Evolutionary conservation across 345 rosid species (phyloP).

Genomic region (Nasturtium officinale): DNA sequence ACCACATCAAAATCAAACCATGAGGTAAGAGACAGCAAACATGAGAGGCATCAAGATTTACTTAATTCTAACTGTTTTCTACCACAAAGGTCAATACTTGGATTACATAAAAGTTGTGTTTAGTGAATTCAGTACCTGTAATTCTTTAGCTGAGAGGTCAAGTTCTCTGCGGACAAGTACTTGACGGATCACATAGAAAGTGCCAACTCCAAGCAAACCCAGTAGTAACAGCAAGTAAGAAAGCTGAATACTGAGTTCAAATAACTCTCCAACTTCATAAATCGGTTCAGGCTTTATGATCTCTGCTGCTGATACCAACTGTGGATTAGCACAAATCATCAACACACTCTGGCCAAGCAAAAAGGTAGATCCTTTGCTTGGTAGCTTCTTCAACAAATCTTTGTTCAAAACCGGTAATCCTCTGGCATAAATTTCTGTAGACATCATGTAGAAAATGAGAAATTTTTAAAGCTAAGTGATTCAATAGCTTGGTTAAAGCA

Average conservation of each 20-base stretch:
- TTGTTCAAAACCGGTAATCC: conserved; percentile 44
- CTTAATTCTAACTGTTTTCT: conserved; percentile 3
- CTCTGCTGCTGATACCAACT: conserved; percentile 60
- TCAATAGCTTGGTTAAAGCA: neutral
- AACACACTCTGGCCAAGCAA: conserved; percentile 56
- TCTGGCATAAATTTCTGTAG: conserved; percentile 50
- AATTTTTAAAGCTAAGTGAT: neutral
- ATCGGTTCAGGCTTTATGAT: conserved; percentile 48
- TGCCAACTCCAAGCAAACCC: conserved; percentile 84
- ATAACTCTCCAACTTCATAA: conserved; percentile 76
- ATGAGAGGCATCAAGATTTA: neutral
- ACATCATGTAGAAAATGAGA: conserved; percentile 4
- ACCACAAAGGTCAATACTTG: conserved; percentile 19
- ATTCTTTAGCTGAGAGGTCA: conserved; percentile 93
- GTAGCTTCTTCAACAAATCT: conserved; percentile 47
- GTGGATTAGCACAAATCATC: conserved; percentile 54
- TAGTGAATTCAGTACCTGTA: conserved; percentile 58
- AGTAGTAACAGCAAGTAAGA: conserved; percentile 78
- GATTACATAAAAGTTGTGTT: neutral
- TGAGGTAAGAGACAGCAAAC: neutral
- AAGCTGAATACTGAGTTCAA: conserved; percentile 90
- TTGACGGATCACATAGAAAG: conserved; percentile 90
- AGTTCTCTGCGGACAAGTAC: conserved; percentile 96
- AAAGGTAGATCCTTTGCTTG: conserved; percentile 46
- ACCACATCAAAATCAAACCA: neutral